Conservation (phyloP, 768 basidiomycete species). For the Mycena albidolilacea region DNA sequence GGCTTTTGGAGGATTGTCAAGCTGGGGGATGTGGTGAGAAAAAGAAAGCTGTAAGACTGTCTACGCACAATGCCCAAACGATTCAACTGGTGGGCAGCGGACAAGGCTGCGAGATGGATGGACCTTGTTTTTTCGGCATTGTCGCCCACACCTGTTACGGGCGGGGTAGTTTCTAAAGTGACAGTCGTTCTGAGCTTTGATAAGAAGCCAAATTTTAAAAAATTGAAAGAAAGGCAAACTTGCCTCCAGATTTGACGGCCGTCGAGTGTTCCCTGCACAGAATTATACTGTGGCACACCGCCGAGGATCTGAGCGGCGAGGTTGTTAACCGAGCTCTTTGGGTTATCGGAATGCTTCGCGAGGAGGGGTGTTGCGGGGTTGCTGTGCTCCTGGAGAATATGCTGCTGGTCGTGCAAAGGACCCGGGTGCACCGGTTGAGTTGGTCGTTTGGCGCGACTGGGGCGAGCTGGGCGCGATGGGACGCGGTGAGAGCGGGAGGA, state of each 20-base stretch:
- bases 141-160: slow-evolving; percentile 76
- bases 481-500: slow-evolving; percentile 42
- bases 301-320: slow-evolving; percentile 11
- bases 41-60: neutral
- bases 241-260: slow-evolving; percentile 34
- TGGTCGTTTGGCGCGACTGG: slow-evolving; percentile 11
- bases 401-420: slow-evolving; percentile 21
- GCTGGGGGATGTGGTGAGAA: slow-evolving; percentile 45
- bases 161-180: slow-evolving; percentile 53
- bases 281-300: slow-evolving; percentile 26
- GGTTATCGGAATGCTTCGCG: slow-evolving; percentile 22
- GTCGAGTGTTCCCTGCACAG: slow-evolving; percentile 20
- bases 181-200: slow-evolving; percentile 57
- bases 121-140: slow-evolving; percentile 71
- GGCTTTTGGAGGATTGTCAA: slow-evolving; percentile 52
- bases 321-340: slow-evolving; percentile 38
- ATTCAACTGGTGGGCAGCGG: slow-evolving; percentile 80
- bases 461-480: neutral
- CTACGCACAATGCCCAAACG: slow-evolving; percentile 72
- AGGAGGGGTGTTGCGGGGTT: slow-evolving; percentile 23
- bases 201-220: neutral
- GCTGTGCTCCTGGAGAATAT: slow-evolving; percentile 13
- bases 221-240: neutral
- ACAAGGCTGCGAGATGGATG: slow-evolving; percentile 81
- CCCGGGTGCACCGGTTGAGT: slow-evolving; percentile 4